Percentiles rank a stretch among this genome's conserved stretches.
phyloP scores from a whole-genome alignment of 2,329 filamentous ascomycete species.

The Xylaria sp. region DNA sequence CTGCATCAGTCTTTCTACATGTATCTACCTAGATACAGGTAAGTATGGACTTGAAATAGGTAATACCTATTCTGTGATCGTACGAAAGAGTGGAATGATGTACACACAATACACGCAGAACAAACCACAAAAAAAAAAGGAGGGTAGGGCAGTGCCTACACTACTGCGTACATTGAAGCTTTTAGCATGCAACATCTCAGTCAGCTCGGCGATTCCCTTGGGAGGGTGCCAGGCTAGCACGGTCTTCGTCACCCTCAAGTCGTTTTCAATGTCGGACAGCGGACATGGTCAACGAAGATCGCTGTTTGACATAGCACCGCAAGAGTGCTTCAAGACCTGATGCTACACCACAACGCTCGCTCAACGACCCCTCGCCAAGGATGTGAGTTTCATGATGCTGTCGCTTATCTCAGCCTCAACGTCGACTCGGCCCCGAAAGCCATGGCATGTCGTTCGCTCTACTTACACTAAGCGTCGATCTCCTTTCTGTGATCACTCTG shows the following conservation, averaged over 20 bases:
- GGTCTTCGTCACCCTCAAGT: slow-evolving; percentile 6
- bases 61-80: neutral
- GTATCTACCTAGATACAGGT: no score
- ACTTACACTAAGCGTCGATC: neutral
- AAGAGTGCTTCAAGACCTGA: neutral
- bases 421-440: slow-evolving; percentile 28
- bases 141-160: neutral
- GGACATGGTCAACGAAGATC: slow-evolving; percentile 20
- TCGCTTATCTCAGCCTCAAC: slow-evolving; percentile 37
- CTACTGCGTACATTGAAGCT: neutral
- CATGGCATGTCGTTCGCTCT: slow-evolving; percentile 1
- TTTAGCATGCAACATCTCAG: slow-evolving; percentile 7
- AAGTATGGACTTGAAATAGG: no score
- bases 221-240: slow-evolving; percentile 6
- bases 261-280: slow-evolving; percentile 17
- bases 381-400: slow-evolving; percentile 29
- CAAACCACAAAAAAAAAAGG: neutral
- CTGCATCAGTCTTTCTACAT: no score
- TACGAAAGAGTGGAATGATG: no score
- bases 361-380: slow-evolving; percentile 10
- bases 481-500: neutral
- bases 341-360: neutral
- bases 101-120: no score
- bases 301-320: neutral
- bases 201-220: slow-evolving; percentile 13